Conservation (phyloP, 306 rosid genomes). For the Vigna reflexopilosa region DNA sequence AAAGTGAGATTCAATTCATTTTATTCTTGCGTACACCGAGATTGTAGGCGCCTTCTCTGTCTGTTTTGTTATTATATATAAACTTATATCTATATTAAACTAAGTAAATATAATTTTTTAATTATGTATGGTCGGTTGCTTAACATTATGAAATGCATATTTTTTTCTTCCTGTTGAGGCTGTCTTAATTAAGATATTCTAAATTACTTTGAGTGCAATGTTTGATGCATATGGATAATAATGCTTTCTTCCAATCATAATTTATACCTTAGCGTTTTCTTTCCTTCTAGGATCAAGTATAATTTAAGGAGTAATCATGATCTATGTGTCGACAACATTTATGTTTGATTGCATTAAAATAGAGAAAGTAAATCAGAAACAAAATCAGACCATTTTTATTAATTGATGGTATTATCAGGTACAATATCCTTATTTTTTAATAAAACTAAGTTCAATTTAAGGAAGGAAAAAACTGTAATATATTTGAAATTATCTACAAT, state of each 20-base stretch:
- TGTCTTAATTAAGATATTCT: slow-evolving; percentile 1
- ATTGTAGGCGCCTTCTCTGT: not conserved
- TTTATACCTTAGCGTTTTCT: not conserved
- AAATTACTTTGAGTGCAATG: slow-evolving; percentile 31
- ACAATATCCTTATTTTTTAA: not conserved
- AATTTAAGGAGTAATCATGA: not conserved
- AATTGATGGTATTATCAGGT: not conserved
- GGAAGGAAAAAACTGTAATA: not conserved
- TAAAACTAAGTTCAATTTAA: not conserved
- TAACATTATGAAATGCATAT: slow-evolving; percentile 5
- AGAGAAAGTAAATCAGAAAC: not conserved
- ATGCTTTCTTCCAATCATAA: slow-evolving; percentile 18
- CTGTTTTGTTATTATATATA: not conserved
- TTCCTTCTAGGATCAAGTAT: not conserved
- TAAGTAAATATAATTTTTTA: slow-evolving; percentile 25
- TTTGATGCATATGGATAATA: slow-evolving; percentile 4
- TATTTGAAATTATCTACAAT: not conserved
- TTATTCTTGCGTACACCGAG: not conserved
- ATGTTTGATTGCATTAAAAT: not conserved
- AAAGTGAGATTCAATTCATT: not conserved
- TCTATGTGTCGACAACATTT: not conserved
- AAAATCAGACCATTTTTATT: not conserved
- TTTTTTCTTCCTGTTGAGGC: slow-evolving; percentile 25
- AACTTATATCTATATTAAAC: not conserved
- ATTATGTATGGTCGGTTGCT: slow-evolving; percentile 19